These are phyloP conservation scores for Pseudocercospora pini-densiflorae DNA, from an alignment of 2,329 filamentous ascomycete species.

Conservation along the genomic window DNA sequence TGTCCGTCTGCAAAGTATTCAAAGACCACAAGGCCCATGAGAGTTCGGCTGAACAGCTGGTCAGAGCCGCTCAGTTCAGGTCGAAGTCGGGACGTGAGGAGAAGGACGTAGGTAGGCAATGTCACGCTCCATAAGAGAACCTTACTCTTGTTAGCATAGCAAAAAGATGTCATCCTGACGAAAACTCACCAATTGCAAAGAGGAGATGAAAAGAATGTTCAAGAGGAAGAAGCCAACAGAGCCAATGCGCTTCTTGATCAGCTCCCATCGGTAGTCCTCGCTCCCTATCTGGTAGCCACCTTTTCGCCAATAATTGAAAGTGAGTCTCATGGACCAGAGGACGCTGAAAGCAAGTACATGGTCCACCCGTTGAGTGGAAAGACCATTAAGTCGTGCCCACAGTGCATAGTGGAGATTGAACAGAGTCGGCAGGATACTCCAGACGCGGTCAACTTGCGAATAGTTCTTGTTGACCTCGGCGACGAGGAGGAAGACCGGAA, in stretches of 20 bases:
- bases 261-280: constrained; percentile 93
- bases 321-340: constrained; percentile 74
- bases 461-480: constrained; percentile 92
- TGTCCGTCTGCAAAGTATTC: constrained; percentile 88
- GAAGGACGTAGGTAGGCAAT: constrained; percentile 80
- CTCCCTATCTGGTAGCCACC: constrained; percentile 87
- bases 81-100: constrained; percentile 70
- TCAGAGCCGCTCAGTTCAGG: constrained; percentile 58
- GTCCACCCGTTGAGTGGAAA: constrained; percentile 73
- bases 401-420: constrained; percentile 83
- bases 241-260: constrained; percentile 70
- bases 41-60: constrained; percentile 57
- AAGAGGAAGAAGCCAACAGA: constrained; percentile 76
- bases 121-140: constrained; percentile 79
- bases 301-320: constrained; percentile 96
- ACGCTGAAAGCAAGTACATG: constrained; percentile 71
- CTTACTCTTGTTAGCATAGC: constrained; percentile 41
- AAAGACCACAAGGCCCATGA: constrained; percentile 63
- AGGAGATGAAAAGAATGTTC: constrained; percentile 87
- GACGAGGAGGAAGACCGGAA: constrained; percentile 70
- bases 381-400: constrained; percentile 78
- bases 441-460: constrained; percentile 92
- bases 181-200: constrained; percentile 65
- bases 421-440: constrained; percentile 86
- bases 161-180: neutral